Evolutionary conservation across 306 rosid genomes (phyloP).

Genomic region (Herpetospermum pedunculosum): DNA sequence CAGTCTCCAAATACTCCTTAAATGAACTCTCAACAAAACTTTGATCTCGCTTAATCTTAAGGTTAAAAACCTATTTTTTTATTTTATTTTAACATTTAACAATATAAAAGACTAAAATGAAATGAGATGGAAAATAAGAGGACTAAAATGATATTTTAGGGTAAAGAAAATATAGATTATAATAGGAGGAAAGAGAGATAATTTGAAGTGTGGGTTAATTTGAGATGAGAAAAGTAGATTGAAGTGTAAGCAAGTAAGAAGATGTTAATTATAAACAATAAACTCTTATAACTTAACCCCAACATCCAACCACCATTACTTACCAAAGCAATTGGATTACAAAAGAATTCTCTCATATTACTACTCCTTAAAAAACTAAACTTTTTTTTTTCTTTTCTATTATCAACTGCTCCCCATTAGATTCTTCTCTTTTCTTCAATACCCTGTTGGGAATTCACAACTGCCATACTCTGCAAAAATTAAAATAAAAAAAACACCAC

Average conservation of each 20-base stretch:
- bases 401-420: background rate
- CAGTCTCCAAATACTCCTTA: no score
- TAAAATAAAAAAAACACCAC: background rate
- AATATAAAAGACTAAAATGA: no score
- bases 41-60: no score
- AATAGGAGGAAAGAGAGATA: background rate
- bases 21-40: no score
- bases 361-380: background rate
- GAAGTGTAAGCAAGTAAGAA: background rate
- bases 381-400: background rate
- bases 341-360: background rate
- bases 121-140: no score
- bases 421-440: slow-evolving; percentile 13
- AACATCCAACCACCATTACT: background rate
- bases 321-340: background rate
- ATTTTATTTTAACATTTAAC: no score
- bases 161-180: no score
- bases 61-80: no score
- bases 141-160: no score
- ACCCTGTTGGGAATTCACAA: slow-evolving; percentile 69
- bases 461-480: slow-evolving; percentile 58
- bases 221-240: background rate
- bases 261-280: background rate
- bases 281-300: background rate
- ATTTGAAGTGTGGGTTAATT: background rate